Percentiles rank a stretch among this genome's conserved stretches.
These are phyloP conservation scores for Hymenoscyphus linearis DNA, from an alignment of 2,329 filamentous ascomycete genomes.

Conservation along the genomic window DNA sequence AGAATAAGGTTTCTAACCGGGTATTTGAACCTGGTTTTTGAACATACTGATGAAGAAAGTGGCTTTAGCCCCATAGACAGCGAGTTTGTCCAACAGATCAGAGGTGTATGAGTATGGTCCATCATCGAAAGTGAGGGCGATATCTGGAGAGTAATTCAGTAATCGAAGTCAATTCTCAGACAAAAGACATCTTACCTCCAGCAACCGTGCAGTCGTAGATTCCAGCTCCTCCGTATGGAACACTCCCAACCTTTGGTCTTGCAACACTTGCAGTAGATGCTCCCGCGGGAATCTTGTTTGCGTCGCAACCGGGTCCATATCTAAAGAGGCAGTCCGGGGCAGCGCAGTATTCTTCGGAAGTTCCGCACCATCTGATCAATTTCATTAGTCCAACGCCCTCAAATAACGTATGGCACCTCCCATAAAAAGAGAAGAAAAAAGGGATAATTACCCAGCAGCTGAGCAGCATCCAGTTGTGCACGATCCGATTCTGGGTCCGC, in stretches of 20 bases:
- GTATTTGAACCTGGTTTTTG: constrained; percentile 36
- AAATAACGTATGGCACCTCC: background rate
- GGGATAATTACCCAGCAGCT: constrained; percentile 20
- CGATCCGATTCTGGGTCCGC: constrained; percentile 24
- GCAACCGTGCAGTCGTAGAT: constrained; percentile 51
- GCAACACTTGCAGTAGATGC: constrained; percentile 46
- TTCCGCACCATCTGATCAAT: constrained; percentile 23
- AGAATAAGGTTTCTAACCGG: background rate
- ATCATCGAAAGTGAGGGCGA: constrained; percentile 64
- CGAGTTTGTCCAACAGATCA: constrained; percentile 44
- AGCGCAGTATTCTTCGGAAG: constrained; percentile 46
- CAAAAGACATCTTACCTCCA: constrained; percentile 35
- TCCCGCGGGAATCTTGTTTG: constrained; percentile 49
- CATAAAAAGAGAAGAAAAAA: background rate
- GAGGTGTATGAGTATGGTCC: constrained; percentile 61
- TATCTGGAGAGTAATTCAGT: constrained; percentile 33
- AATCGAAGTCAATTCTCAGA: constrained; percentile 49
- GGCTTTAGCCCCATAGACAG: constrained; percentile 54
- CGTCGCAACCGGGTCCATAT: constrained; percentile 57
- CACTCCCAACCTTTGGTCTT: constrained; percentile 46
- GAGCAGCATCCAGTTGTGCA: constrained; percentile 28
- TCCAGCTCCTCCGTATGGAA: constrained; percentile 51
- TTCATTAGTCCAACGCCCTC: background rate
- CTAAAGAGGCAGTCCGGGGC: constrained; percentile 57
- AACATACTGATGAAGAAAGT: constrained; percentile 54